Evolutionary conservation across 768 basidiomycete genomes (phyloP).

Genomic region (Serendipita vermifera): DNA sequence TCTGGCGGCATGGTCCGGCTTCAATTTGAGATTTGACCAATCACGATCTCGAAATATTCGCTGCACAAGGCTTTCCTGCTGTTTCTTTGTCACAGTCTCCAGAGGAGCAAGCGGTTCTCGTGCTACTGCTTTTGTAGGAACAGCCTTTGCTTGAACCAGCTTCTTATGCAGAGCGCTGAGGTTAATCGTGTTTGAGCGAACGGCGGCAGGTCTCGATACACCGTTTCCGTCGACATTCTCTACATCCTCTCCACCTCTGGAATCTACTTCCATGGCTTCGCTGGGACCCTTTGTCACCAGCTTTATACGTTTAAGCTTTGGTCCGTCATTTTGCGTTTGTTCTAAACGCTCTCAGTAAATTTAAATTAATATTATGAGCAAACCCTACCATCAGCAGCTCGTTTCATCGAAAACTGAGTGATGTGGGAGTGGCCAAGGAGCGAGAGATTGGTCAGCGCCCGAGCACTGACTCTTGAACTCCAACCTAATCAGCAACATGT

Average conservation of each 20-base stretch:
- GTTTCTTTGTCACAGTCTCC: constrained; percentile 3
- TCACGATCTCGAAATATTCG: constrained; percentile 54
- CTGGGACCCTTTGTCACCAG: constrained; percentile 11
- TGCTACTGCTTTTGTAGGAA: constrained; percentile 16
- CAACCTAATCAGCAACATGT: constrained; percentile 38
- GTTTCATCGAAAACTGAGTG: constrained; percentile 23
- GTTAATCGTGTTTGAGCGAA: constrained; percentile 9
- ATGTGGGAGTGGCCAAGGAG: constrained; percentile 1
- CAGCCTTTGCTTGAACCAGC: constrained; percentile 17
- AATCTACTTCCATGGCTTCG: constrained; percentile 71
- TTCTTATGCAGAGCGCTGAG: constrained; percentile 16
- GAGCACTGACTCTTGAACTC: neutral
- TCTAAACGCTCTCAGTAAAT: neutral
- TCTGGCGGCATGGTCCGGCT: constrained; percentile 79
- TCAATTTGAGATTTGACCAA: constrained; percentile 76
- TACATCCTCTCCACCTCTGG: constrained; percentile 42
- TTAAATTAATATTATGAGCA: neutral
- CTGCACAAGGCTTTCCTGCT: constrained; percentile 13
- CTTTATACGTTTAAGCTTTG: constrained; percentile 11
- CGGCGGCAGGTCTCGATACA: neutral
- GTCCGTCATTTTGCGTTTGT: neutral
- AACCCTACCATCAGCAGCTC: constrained; percentile 28
- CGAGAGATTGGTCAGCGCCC: neutral
- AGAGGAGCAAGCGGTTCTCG: constrained; percentile 17
- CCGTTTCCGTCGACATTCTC: constrained; percentile 15